Evolutionary conservation across 2,329 filamentous ascomycete genomes (phyloP).

Genomic region (Cladosporium sp.): DNA sequence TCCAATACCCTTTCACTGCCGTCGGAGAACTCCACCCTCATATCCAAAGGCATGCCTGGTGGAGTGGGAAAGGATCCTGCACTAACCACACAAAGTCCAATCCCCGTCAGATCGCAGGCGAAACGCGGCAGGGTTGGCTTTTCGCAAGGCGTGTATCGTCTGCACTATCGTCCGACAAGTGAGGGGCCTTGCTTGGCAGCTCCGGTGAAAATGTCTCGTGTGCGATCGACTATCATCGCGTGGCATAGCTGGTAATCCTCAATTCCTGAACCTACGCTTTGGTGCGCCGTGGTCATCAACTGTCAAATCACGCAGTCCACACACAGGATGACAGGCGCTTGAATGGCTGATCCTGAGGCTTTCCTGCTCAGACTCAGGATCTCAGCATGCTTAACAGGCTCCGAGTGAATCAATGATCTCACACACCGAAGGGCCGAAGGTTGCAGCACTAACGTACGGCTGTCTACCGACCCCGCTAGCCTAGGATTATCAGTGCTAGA

Average conservation of each 20-base stretch:
- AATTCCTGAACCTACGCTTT: too few species aligned
- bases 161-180: conserved; percentile 5
- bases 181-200: conserved; percentile 8
- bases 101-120: conserved; percentile 9
- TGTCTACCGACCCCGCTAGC: conserved; percentile 8
- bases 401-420: background rate
- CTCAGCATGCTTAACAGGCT: background rate
- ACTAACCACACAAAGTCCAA: conserved; percentile 4
- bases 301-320: too few species aligned
- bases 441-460: conserved; percentile 11
- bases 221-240: background rate
- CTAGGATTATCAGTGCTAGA: conserved; percentile 1
- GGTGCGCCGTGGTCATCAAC: too few species aligned
- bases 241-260: background rate
- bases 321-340: background rate
- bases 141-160: conserved; percentile 4
- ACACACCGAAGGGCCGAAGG: conserved; percentile 6
- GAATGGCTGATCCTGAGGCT: too few species aligned
- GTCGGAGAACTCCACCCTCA: too few species aligned
- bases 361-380: background rate
- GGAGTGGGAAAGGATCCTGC: conserved; percentile 1
- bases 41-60: too few species aligned
- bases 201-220: background rate
- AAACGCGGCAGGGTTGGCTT: background rate
- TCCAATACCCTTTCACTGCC: too few species aligned